A percentile compares a stretch with the other conserved stretches of the same genome.
phyloP scores from a whole-genome alignment of 495 filamentous ascomycete species.

The Penicillium mononematosum region DNA sequence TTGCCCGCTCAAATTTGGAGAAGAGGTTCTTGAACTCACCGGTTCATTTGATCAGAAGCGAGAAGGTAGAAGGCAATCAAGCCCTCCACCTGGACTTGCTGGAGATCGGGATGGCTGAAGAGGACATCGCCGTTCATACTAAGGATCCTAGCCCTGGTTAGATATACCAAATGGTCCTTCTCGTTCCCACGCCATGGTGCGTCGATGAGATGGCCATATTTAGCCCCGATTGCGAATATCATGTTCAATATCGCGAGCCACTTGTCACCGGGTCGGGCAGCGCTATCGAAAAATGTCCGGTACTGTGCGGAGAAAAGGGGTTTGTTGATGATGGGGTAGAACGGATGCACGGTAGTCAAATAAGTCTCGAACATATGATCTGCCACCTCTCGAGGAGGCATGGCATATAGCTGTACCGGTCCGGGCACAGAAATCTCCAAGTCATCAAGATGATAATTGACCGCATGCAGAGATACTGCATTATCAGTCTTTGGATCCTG shows the following conservation, averaged over 20 bases:
- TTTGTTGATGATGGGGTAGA: constrained; percentile 60
- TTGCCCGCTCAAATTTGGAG: background rate
- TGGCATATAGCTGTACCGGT: constrained; percentile 50
- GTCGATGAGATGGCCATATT: constrained; percentile 54
- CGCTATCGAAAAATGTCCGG: constrained; percentile 42
- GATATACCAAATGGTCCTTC: constrained; percentile 48
- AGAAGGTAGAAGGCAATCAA: constrained; percentile 63
- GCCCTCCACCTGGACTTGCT: constrained; percentile 60
- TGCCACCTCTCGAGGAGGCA: constrained; percentile 54
- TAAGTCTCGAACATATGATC: constrained; percentile 58
- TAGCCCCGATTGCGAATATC: constrained; percentile 63
- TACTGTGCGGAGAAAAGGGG: constrained; percentile 47
- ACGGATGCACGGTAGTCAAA: constrained; percentile 57
- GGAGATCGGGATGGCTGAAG: constrained; percentile 59
- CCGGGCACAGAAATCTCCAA: constrained; percentile 47
- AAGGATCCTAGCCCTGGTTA: constrained; percentile 59
- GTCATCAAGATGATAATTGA: constrained; percentile 62
- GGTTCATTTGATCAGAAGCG: constrained; percentile 59
- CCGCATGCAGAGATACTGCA: constrained; percentile 37
- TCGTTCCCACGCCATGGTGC: constrained; percentile 50
- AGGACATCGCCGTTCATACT: constrained; percentile 54
- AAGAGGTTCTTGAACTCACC: constrained; percentile 41
- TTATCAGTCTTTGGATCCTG: constrained; percentile 28
- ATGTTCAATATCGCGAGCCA: constrained; percentile 66
- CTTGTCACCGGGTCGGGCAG: constrained; percentile 45